Percentiles rank a stretch among this genome's conserved stretches.
These are phyloP conservation scores for Daedaleopsis sinensis DNA, from an alignment of 768 basidiomycete genomes.

Conservation along the genomic window DNA sequence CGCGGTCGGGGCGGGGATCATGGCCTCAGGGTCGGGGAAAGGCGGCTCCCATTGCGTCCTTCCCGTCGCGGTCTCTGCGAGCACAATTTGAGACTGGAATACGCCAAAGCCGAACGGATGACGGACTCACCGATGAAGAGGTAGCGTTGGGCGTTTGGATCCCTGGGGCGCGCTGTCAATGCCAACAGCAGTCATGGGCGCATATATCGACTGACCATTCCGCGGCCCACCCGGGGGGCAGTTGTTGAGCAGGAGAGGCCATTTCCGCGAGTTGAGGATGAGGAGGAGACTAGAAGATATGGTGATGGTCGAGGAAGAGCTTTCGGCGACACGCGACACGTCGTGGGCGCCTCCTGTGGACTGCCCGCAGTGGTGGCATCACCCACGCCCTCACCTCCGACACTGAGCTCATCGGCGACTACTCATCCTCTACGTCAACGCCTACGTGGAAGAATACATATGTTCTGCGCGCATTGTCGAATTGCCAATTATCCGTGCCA, in stretches of 20 bases:
- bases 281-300: slow-evolving; percentile 8
- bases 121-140: slow-evolving; percentile 80
- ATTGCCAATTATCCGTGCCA: neutral
- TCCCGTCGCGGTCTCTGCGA: slow-evolving; percentile 78
- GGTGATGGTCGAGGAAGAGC: slow-evolving; percentile 16
- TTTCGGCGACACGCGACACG: slow-evolving; percentile 24
- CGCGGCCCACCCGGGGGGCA: slow-evolving; percentile 92
- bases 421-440: neutral
- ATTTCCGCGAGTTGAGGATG: slow-evolving; percentile 30
- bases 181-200: neutral
- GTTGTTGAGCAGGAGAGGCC: slow-evolving; percentile 59
- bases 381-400: neutral
- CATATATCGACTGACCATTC: slow-evolving; percentile 69
- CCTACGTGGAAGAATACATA: slow-evolving; percentile 12
- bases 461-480: neutral
- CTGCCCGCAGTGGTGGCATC: slow-evolving; percentile 4
- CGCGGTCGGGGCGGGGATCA: slow-evolving; percentile 38
- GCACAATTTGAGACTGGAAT: neutral
- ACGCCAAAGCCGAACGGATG: slow-evolving; percentile 4
- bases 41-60: slow-evolving; percentile 92
- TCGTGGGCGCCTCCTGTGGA: slow-evolving; percentile 17
- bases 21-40: slow-evolving; percentile 33
- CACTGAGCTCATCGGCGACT: neutral
- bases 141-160: slow-evolving; percentile 76
- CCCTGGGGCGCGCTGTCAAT: slow-evolving; percentile 52